phyloP scores from a whole-genome alignment of 1,139 yeast species.

The Sugiyamaella paludigena region DNA sequence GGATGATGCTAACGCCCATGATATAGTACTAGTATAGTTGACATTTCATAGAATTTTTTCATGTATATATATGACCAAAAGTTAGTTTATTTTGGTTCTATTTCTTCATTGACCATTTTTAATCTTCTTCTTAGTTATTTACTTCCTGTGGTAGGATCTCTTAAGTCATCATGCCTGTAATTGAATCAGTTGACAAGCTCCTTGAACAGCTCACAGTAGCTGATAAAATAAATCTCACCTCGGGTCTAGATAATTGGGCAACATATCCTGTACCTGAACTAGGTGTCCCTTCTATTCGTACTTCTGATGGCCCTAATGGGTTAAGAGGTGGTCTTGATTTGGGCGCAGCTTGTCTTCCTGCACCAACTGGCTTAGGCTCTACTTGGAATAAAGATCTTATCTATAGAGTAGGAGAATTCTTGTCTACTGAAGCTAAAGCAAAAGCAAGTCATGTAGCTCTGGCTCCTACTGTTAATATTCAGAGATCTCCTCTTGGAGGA shows the following conservation, averaged over 20 bases:
- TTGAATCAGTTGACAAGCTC: slow-evolving; percentile 4
- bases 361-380: slow-evolving; percentile 47
- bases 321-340: slow-evolving; percentile 50
- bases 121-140: too few species aligned
- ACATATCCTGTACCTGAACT: slow-evolving; percentile 50
- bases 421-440: slow-evolving; percentile 50
- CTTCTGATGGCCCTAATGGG: slow-evolving; percentile 57
- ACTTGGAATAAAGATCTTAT: slow-evolving; percentile 46
- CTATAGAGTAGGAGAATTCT: slow-evolving; percentile 46
- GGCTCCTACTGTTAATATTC: slow-evolving; percentile 57
- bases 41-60: too few species aligned
- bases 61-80: too few species aligned
- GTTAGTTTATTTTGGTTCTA: too few species aligned
- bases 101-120: too few species aligned
- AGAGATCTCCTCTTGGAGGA: slow-evolving; percentile 60
- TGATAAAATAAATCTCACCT: slow-evolving; percentile 45
- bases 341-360: slow-evolving; percentile 52
- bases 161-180: too few species aligned
- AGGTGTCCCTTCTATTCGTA: slow-evolving; percentile 41
- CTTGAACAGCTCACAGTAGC: slow-evolving; percentile 6
- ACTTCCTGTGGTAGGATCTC: too few species aligned
- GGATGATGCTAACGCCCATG: too few species aligned
- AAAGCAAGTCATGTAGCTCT: slow-evolving; percentile 51
- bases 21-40: too few species aligned
- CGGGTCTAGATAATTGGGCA: slow-evolving; percentile 45